Evolutionary conservation across 1,284 basidiomycete species (phyloP).

Genomic region (Vanrija pseudolonga): DNA sequence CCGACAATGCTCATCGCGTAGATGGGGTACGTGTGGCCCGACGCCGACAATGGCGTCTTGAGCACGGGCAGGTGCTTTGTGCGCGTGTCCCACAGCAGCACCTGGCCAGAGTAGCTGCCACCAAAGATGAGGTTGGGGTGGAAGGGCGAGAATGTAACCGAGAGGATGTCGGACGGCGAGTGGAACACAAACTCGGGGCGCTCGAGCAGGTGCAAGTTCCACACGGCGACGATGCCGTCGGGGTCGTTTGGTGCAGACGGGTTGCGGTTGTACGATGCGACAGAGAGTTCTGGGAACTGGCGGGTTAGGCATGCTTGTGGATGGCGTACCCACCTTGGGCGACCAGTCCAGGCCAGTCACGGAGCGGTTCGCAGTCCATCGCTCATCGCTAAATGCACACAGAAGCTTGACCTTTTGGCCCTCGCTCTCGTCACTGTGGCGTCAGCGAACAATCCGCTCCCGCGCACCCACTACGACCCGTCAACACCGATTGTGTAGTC

Average conservation of each 20-base stretch:
- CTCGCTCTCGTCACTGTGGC: slow-evolving; percentile 74
- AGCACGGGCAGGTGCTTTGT: slow-evolving; percentile 91
- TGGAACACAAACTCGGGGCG: slow-evolving; percentile 97
- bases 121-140: slow-evolving; percentile 96
- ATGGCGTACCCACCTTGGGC: slow-evolving; percentile 65
- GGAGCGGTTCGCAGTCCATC: slow-evolving; percentile 82
- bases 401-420: slow-evolving; percentile 80
- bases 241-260: slow-evolving; percentile 85
- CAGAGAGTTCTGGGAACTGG: slow-evolving; percentile 90
- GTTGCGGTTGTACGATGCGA: slow-evolving; percentile 96
- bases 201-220: slow-evolving; percentile 93
- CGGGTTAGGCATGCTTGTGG: neutral
- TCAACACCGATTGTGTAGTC: slow-evolving; percentile 87
- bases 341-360: slow-evolving; percentile 98
- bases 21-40: slow-evolving; percentile 96
- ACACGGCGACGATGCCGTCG: slow-evolving; percentile 93
- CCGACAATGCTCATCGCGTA: slow-evolving; percentile 97
- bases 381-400: slow-evolving; percentile 83
- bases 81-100: slow-evolving; percentile 97
- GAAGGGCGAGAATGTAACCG: slow-evolving; percentile 93
- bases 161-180: slow-evolving; percentile 96
- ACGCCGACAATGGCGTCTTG: slow-evolving; percentile 90
- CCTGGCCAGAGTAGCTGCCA: slow-evolving; percentile 97
- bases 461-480: slow-evolving; percentile 60
- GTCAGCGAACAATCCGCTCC: slow-evolving; percentile 1